Base-by-base conservation (phyloP, 2,329 filamentous ascomycete genomes). In the Purpureocillium takamizusanense region DNA sequence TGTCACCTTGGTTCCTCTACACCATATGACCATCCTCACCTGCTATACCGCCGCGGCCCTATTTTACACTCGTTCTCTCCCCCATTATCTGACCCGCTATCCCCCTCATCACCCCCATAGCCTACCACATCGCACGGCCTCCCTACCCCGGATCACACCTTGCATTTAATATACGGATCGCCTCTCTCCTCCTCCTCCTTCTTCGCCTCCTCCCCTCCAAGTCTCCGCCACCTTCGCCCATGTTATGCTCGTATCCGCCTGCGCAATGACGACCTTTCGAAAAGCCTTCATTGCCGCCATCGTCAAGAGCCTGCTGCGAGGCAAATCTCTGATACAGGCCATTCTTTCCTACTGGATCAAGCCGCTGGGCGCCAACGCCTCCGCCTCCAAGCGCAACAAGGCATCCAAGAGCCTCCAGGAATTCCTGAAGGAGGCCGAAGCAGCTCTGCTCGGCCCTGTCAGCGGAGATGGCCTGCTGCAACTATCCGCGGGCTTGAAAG, bases 311-410 rank as follows among this genome's bases (percentile, higher is more conserved):
- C 63, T 81, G 39, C 60, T 77, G 36, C 66, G 69, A 37, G 76
- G 76, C 48, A 78, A 73, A 60, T 75, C 74, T 36, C 60, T 80
- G 44, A 55, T 81, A 42, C 68, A 75, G 51, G 71, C 74, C 36
- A 60, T 80, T 23, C 56, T 81, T 42, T 62, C 70, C 42, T 72
- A 71, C 51, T 76, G 72, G 70, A 57, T 69, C 32, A 62, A 56
- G 41, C 66, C 72, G 23, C 47, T 61, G 33, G 46, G 53, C 33
- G 42, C 62, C 39, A 60, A 59, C 32, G 57, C 28, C 40, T 45
- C 49, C 25, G 47, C 43, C 34, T 37, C 42, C 34, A 51, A 55
- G 15, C 43, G 36, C 28, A 47, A 46, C 16, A 38, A 46, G 8
- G 38, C 48, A 31, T 50, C 40, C 36, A 52, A 46, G 42, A 63